These are phyloP conservation scores for Boletus subparvulus DNA, from an alignment of 768 basidiomycete genomes.

Conservation along the genomic window DNA sequence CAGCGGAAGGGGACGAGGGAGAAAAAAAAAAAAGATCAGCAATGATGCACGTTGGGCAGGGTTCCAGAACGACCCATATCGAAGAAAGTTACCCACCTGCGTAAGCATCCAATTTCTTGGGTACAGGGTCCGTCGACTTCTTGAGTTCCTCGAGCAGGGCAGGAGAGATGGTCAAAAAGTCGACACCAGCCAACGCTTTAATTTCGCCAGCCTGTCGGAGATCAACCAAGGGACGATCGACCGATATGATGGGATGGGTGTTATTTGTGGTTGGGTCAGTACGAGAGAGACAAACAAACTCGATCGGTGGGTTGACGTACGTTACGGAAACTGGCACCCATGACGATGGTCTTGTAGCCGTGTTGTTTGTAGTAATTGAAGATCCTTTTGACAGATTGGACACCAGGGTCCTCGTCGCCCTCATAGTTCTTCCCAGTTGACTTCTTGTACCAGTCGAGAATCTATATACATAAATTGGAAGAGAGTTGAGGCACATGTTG, in stretches of 20 bases:
- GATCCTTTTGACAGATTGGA: slow-evolving; percentile 92
- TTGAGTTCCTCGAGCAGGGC: slow-evolving; percentile 90
- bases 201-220: slow-evolving; percentile 77
- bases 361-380: slow-evolving; percentile 99
- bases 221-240: slow-evolving; percentile 6
- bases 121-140: slow-evolving; percentile 71
- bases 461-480: slow-evolving; percentile 45
- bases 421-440: slow-evolving; percentile 81
- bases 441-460: slow-evolving; percentile 99
- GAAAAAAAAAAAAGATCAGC: slow-evolving; percentile 14
- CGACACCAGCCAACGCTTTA: slow-evolving; percentile 91
- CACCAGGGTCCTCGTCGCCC: slow-evolving; percentile 94
- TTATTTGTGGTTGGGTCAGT: slow-evolving; percentile 1
- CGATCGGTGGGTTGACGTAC: slow-evolving; percentile 42
- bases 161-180: slow-evolving; percentile 96
- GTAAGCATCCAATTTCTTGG: slow-evolving; percentile 76
- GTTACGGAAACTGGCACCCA: slow-evolving; percentile 99
- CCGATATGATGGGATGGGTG: not conserved
- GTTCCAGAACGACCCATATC: slow-evolving; percentile 1
- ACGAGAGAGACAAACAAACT: not conserved
- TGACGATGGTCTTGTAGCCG: slow-evolving; percentile 97
- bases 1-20: not conserved
- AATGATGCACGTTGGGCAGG: not conserved
- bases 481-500: slow-evolving; percentile 6
- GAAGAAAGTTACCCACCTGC: slow-evolving; percentile 45